Conservation (phyloP, 176 grass and related monocot species). For the Aegilops longissima region DNA sequence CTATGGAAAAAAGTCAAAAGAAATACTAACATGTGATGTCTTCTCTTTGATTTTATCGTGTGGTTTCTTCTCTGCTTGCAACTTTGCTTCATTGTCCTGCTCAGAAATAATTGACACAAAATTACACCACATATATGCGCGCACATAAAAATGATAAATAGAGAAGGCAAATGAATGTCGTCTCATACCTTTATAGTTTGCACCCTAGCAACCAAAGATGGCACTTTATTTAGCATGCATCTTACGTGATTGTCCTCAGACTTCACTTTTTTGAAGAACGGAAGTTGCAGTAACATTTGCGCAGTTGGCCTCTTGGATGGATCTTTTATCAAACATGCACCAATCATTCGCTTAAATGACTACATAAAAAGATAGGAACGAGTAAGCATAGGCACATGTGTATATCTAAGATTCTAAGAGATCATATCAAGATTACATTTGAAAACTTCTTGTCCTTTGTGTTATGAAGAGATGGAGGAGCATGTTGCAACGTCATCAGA, state of each 20-base stretch:
- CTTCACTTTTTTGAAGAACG: constrained; percentile 80
- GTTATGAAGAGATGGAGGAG: constrained; percentile 85
- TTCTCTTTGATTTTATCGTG: constrained; percentile 64
- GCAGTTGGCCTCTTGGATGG: constrained; percentile 74
- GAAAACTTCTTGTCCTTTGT: constrained; percentile 92
- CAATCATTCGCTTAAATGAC: constrained; percentile 90
- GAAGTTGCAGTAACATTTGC: constrained; percentile 71
- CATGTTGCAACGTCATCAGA: constrained; percentile 75
- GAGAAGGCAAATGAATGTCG: neutral
- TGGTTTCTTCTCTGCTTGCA: constrained; percentile 64
- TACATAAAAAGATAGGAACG: constrained; percentile 5
- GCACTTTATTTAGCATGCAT: constrained; percentile 74
- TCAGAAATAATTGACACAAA: neutral
- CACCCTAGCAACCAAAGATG: constrained; percentile 64
- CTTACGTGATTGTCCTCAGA: constrained; percentile 56
- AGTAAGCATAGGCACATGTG: neutral
- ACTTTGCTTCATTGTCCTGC: constrained; percentile 74
- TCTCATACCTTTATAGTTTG: constrained; percentile 54
- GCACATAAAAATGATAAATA: neutral
- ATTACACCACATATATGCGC: neutral
- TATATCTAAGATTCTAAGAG: neutral
- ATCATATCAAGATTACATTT: constrained; percentile 37
- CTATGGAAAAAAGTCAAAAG: neutral
- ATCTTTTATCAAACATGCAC: constrained; percentile 91
- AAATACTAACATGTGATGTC: constrained; percentile 60